Evolutionary conservation across 495 filamentous ascomycete species (phyloP), one percentile per base, ranked within the genome.

Genomic region (Neurospora africana): DNA sequence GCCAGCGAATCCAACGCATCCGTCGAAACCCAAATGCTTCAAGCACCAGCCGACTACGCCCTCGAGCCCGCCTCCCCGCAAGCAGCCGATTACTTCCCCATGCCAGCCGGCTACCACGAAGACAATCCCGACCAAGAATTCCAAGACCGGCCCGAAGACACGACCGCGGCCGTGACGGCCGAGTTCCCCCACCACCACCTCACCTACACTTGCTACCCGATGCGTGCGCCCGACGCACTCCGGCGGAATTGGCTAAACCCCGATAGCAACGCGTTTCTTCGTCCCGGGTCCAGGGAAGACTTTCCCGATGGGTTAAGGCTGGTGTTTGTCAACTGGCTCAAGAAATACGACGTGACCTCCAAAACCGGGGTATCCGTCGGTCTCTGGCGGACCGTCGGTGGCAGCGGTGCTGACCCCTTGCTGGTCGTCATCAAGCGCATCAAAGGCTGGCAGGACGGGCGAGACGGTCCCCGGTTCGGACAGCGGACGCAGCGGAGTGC

Each of bases 81-180:
- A 5, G 47, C 47, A 58, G 5, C 47, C 47, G 47, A 58, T 3
- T 58, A 7, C 47, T 58, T 27, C 21, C 47, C 47, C 10, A 27
- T 58, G 47, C 47, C 6, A 5, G 21, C 23, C 2, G 44, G 41
- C 19, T n/a, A n/a, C 41, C 11, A 53, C 44, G 4, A 21, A 1
- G 10, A 21, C 0, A 15, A 39, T 39, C 13, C 38, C 4, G 44
- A 58, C 47, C 47, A 58, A 6, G 47, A 58, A 15, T 58, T 58
- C 21, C 47, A 58, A 58, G 47, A 58, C 47, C 5, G 11, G 0
- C 21, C 10, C 11, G 47, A 44, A 11, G 41, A 44, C 5, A 6
- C 2, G 2, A 7, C 6, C 15, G 0, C 15, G 2, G 39, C 2
- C 2, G 17, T 21, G 1, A 9, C 0, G 7, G 3, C 19, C 41